phyloP scores from a whole-genome alignment of 768 basidiomycete species.

The Termitomyces sp. region DNA sequence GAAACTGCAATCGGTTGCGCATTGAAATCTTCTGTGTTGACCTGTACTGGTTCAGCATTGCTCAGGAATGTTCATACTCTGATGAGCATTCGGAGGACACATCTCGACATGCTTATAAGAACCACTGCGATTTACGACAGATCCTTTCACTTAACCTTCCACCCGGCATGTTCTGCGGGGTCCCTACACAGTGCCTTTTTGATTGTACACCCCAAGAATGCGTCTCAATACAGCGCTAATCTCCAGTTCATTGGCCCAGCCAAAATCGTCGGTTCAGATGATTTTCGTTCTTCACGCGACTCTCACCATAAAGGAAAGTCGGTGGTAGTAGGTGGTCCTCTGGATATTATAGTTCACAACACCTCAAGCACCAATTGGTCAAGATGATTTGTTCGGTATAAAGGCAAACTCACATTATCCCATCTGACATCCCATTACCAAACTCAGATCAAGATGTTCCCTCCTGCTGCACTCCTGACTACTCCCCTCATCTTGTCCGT shows the following conservation, averaged over 20 bases:
- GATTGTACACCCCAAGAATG: neutral
- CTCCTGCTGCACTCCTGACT: slow-evolving; percentile 35
- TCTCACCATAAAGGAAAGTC: neutral
- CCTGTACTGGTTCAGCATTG: neutral
- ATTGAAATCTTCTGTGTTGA: neutral
- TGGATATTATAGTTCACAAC: neutral
- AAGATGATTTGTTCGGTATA: neutral
- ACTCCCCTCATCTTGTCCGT: slow-evolving; percentile 43
- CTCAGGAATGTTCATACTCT: neutral
- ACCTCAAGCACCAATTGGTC: too few species aligned
- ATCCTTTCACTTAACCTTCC: neutral
- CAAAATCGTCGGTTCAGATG: too few species aligned
- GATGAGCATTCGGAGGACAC: too few species aligned
- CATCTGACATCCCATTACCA: neutral
- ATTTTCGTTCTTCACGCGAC: neutral
- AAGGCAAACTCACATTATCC: neutral
- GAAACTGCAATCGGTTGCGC: neutral
- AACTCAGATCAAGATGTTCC: slow-evolving; percentile 28
- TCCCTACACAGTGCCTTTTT: neutral
- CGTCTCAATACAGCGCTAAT: neutral
- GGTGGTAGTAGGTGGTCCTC: neutral
- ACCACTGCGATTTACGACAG: neutral
- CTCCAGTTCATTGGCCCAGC: neutral
- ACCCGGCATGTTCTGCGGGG: too few species aligned
- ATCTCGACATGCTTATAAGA: neutral